A percentile compares a stretch with the other conserved stretches of the same genome.
phyloP scores from a whole-genome alignment of 202 grass and related monocot species.

The Panicum virgatum region DNA sequence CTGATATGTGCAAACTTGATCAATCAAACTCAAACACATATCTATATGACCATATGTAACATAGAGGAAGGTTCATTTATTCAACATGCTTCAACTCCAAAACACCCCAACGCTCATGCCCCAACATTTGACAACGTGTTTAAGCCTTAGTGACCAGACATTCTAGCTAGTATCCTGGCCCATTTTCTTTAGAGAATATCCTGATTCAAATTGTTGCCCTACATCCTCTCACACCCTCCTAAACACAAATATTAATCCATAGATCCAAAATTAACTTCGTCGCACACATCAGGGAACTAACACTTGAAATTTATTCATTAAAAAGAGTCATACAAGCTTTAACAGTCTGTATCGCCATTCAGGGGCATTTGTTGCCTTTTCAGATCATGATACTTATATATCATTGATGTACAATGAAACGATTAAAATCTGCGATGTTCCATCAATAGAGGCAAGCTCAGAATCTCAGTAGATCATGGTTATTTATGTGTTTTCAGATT shows the following conservation, averaged over 20 bases:
- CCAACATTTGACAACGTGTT: not conserved
- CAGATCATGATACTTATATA: not conserved
- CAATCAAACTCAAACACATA: not conserved
- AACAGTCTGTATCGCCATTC: not conserved
- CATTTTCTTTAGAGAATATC: not conserved
- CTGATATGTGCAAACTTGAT: conserved; percentile 11
- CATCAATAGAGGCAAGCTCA: not conserved
- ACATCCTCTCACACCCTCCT: not conserved
- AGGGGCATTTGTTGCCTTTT: not conserved
- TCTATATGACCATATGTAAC: conserved; percentile 18
- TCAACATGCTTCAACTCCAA: conserved; percentile 6
- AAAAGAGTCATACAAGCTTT: not conserved
- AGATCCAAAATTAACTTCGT: not conserved
- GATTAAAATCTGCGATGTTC: not conserved
- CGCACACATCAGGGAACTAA: not conserved
- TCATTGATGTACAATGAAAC: not conserved
- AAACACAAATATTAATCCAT: conserved; percentile 10
- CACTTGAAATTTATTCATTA: not conserved
- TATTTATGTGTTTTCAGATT: not conserved
- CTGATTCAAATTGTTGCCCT: not conserved
- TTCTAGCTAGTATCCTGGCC: not conserved
- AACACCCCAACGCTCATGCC: not conserved
- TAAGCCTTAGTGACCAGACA: not conserved
- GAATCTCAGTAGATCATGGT: not conserved
- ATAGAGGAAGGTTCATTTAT: not conserved